A percentile compares a stretch with the other conserved stretches of the same genome.
phyloP scores from a whole-genome alignment of 768 basidiomycete species.

The Coprinopsis marcescibilis region DNA sequence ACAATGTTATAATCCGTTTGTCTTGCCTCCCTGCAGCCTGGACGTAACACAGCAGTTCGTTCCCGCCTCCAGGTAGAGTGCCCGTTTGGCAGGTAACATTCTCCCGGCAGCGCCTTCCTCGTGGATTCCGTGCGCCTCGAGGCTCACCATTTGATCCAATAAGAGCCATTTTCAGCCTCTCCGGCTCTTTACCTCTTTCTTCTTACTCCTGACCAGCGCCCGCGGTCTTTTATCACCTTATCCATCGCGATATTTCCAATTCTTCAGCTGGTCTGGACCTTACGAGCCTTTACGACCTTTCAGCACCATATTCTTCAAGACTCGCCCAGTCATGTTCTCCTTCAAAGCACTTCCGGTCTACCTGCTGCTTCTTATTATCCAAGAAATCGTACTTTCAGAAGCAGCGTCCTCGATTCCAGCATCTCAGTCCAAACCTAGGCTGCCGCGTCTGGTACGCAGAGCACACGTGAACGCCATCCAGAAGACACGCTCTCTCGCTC shows the following conservation, averaged over 20 bases:
- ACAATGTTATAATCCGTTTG: too few relatives aligned
- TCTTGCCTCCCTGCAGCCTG: too few relatives aligned
- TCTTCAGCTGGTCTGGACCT: conserved; percentile 2
- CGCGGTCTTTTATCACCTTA: neutral
- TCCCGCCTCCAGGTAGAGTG: too few relatives aligned
- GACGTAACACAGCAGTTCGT: too few relatives aligned
- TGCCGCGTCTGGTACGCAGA: conserved; percentile 38
- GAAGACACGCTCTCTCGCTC: conserved; percentile 57
- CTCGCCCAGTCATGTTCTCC: conserved; percentile 17
- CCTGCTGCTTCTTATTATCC: conserved; percentile 30
- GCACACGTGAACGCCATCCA: conserved; percentile 51
- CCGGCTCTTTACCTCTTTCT: conserved; percentile 3
- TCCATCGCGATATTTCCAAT: too few relatives aligned
- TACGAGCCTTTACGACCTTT: conserved; percentile 6
- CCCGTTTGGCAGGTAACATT: too few relatives aligned
- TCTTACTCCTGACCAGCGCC: neutral
- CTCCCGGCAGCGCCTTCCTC: too few relatives aligned
- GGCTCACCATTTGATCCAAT: neutral
- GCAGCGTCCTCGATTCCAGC: conserved; percentile 3
- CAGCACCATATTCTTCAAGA: conserved; percentile 13
- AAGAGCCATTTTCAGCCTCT: neutral
- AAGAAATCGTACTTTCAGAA: conserved; percentile 16
- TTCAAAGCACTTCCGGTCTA: conserved; percentile 27
- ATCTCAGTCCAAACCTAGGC: conserved; percentile 19
- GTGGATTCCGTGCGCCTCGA: neutral